Base-by-base conservation (phyloP, 2,329 filamentous ascomycete species). In the Graphiopsis chlorocephala region DNA sequence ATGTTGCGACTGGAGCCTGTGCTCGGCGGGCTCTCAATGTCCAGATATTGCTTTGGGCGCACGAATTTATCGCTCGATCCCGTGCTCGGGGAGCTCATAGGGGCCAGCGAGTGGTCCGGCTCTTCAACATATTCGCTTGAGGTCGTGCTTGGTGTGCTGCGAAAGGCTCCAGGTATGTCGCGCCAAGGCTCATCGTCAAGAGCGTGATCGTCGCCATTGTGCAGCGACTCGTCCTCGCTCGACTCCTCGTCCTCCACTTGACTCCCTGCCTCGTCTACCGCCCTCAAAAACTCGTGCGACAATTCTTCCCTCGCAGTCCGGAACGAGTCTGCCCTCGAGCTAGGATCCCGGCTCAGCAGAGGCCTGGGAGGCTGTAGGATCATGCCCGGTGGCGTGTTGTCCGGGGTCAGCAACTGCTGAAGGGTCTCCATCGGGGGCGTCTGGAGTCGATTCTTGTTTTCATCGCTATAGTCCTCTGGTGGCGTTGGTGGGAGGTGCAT, bases 271-370 rank as follows among this genome's bases (percentile, higher is more conserved):
- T 53, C 48, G n/a, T 38, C 23, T 7, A 25, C 48, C 6, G 29
- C 25, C 11, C 17, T 31, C 33, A 62, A 20, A 28, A 62, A 62
- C 60, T 62, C 60, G 31, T n/a, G 31, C 50, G 64, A 66, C 17
- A 23, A 35, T 28, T 64, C 38, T 38, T 66, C 64, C 23, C 59
- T 58, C 33, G 64, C 64, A 23, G 64, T 66, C 45, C 42, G 35
- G 28, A 66, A 66, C 8, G 53, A 58, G 29, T 64, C 52, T 31
- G 62, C 62, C 35, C 62, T 26, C 17, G 62, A 64, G 31, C 47
- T 59, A 10, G 25, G 11, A 28, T 64, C 62, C 12, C 42, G 47
- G 47, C 45, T 29, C 53, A 64, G 45, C 23, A 59, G 31, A 45
- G 62, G 60, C 60, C 60, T 53, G 42, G 58, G 58, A 50, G 58